These are phyloP conservation scores for Nitzschia palea DNA, from an alignment of 108 stramenopile species.

Conservation along the genomic window DNA sequence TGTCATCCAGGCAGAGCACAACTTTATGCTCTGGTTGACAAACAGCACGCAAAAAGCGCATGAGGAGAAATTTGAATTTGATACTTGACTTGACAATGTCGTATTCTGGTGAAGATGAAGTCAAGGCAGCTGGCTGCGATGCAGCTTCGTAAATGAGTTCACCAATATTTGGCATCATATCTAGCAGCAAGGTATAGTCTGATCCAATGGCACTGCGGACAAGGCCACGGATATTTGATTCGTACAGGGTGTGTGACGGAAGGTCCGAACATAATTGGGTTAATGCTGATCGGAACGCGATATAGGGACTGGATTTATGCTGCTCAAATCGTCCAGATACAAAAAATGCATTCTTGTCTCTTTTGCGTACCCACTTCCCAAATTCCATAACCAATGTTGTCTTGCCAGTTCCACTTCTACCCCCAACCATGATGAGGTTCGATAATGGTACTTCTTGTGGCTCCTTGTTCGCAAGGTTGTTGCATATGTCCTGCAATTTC, in stretches of 20 bases:
- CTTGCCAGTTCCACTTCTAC: slow-evolving; percentile 17
- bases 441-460: background rate
- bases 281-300: slow-evolving; percentile 26
- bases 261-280: background rate
- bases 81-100: background rate
- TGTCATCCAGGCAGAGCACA: background rate
- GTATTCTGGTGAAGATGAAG: background rate
- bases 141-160: background rate
- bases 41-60: slow-evolving; percentile 5
- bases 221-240: background rate
- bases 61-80: slow-evolving; percentile 5
- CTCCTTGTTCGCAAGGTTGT: background rate
- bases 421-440: slow-evolving; percentile 4
- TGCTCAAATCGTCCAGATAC: slow-evolving; percentile 30
- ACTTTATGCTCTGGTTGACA: slow-evolving; percentile 13
- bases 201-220: background rate
- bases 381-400: slow-evolving; percentile 16
- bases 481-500: background rate
- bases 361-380: background rate
- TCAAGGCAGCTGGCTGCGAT: background rate
- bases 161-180: slow-evolving; percentile 11
- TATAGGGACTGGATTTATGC: slow-evolving; percentile 3
- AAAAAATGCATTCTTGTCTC: slow-evolving; percentile 1
- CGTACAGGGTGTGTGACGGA: background rate
- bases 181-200: background rate